Base-by-base conservation (phyloP, 805 yeast genomes). In the Pichia deserticola region DNA sequence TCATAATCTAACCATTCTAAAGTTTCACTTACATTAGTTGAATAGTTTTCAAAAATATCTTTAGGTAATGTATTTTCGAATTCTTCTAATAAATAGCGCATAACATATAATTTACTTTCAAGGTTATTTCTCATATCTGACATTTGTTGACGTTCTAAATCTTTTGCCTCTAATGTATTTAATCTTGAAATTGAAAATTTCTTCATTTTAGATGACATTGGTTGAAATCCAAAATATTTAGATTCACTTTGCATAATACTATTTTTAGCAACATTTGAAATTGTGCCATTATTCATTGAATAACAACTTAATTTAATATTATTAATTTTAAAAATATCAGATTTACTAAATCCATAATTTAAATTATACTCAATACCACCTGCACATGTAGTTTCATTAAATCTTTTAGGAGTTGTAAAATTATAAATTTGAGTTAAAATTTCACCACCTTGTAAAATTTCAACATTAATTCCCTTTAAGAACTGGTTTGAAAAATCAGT, bases 1-100 rank as follows among this genome's bases (percentile, higher is more conserved):
- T 81, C 89, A 57, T 77, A 79, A 45, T 88, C 95, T 37, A 89
- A 68, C 96, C 96, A 88, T 51, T 84, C 92, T 42, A 86, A 67
- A 29, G 72, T 66, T 10, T 78, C 81, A 13, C 69, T 50, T 5
- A 84, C 77, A 6, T 69, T 53, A 0, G 57, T 50, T 1, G 68
- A 54, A 9, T 75, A 65, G 33, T 63, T 56, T 5, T 69, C 73
- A 6, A 78, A 52, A 37, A 72, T 67, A 0, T 63, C 57, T 5
- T 64, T 59, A 8, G 79, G 78, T 11, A 64, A 64, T 0, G 54
- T 51, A 7, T 74, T 74, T 28, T 75, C 78, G n/a, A 74, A 78
- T 34, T 79, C 79, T 15, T 79, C 84, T 20, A 87, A 58, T 47
- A 69, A 73, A 9, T 77, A 72, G 50, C 95, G 79, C 33, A 87